Evolutionary conservation across 2,329 filamentous ascomycete species (phyloP).

Genomic region (Chrysoporthe deuterocubensis): DNA sequence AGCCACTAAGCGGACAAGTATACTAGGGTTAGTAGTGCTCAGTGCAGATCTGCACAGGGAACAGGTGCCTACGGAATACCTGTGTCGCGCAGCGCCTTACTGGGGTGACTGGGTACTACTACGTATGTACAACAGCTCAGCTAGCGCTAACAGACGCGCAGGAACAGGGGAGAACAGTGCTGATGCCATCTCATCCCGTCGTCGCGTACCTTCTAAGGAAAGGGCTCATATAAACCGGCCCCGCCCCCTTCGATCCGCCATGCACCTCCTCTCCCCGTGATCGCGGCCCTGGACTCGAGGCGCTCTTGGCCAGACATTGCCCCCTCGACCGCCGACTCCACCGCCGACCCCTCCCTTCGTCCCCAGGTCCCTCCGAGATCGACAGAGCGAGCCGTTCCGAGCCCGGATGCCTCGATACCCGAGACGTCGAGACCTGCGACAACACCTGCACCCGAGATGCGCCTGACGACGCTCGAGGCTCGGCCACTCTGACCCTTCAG

Average conservation of each 20-base stretch:
- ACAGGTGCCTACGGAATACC: too few species aligned
- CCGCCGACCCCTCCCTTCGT: neutral
- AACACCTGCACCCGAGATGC: conserved; percentile 1
- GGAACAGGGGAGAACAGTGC: neutral
- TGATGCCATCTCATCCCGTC: neutral
- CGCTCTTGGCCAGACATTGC: neutral
- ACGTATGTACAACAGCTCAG: neutral
- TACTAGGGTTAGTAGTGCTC: too few species aligned
- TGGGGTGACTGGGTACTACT: too few species aligned
- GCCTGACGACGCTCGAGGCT: neutral
- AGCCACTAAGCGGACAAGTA: too few species aligned
- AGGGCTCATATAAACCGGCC: neutral
- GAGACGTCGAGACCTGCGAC: neutral
- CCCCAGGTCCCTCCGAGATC: neutral
- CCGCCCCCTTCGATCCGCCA: neutral
- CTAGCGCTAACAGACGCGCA: neutral
- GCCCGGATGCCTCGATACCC: conserved; percentile 3
- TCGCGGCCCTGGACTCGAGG: neutral
- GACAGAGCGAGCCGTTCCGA: neutral
- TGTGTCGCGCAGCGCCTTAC: too few species aligned
- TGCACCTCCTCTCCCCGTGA: neutral
- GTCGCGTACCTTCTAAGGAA: neutral
- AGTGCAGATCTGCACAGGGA: neutral
- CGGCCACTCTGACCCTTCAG: conserved; percentile 1
- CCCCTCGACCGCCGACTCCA: neutral